These are phyloP conservation scores for Theileria parva DNA, from an alignment of 169 alveolate genomes.

Conservation along the genomic window DNA sequence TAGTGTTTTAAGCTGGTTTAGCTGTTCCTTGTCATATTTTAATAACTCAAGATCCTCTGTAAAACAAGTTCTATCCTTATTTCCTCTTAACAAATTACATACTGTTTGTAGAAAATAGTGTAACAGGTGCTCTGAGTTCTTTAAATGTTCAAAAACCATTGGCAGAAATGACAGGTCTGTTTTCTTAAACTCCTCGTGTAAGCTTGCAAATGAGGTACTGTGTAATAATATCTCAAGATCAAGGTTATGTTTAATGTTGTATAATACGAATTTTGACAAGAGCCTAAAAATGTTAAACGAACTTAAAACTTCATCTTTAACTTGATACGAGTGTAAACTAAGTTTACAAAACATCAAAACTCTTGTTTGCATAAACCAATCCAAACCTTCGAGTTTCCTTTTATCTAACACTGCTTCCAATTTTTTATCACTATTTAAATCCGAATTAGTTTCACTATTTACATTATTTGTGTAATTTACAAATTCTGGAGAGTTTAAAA, in stretches of 20 bases:
- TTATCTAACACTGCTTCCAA: background rate
- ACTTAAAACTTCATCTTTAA: conserved; percentile 21
- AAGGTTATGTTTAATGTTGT: conserved; percentile 3
- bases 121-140: background rate
- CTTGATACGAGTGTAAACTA: conserved; percentile 35
- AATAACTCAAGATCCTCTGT: background rate
- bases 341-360: conserved; percentile 44
- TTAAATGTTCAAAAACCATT: background rate
- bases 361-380: conserved; percentile 9
- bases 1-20: conserved; percentile 34
- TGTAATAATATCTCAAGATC: conserved; percentile 36
- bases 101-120: conserved; percentile 39
- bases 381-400: background rate
- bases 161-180: conserved; percentile 14
- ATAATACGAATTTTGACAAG: conserved; percentile 12
- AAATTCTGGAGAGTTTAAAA: conserved; percentile 10
- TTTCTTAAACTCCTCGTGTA: conserved; percentile 49
- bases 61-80: conserved; percentile 34
- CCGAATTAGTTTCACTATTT: background rate
- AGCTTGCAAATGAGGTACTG: conserved; percentile 31
- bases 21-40: conserved; percentile 30
- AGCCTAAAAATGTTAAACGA: conserved; percentile 18
- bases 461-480: background rate
- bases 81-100: conserved; percentile 30
- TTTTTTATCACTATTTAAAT: background rate